Base-by-base conservation (phyloP, 2,329 filamentous ascomycete genomes). In the Ophiostoma piceae region DNA sequence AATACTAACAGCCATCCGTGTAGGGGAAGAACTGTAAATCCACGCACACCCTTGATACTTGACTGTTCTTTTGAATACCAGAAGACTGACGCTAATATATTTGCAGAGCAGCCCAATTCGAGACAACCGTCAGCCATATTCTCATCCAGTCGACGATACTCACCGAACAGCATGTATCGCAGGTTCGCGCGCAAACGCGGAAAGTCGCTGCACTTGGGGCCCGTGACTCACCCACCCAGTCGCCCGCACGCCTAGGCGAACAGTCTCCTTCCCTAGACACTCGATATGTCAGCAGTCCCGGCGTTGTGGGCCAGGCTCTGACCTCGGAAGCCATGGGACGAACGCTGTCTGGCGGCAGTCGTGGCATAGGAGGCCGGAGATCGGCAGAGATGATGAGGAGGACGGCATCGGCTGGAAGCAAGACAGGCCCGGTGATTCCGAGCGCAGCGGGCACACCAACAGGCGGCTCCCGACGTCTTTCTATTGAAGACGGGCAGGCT, bases 71-170 rank as follows among this genome's bases (percentile, higher is more conserved):
- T 32, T 9, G 35, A 35, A 35, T 5, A 7, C 19, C 3, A 2
- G 35, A 3, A 39, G 5, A 41, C 32, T 37, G 29, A 65, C 16
- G 9, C 60, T 9, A 66, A 9, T 2, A 68, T 29, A 47, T 12
- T 43, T 3, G 67, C 70, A 90, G 90, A 76, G 92, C 92, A 66
- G 83, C 86, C 68, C 84, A 87, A 65, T 97, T 97, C 79, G 86
- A 94, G 73, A 94, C 97, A 26, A 90, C 92, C 35, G 87, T 96
- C 71, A 86, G 92, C 57, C 98, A 98, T 76, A 85, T 99, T 41
- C 86, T 97, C 19, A 92, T 97, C 77, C 93, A 99, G 79, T 93
- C 93, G 73, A 93, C 92, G 78, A 97, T 93, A 86, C 86, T 98
- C 6, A 97, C 95, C 76, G 94, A 98, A 77, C 86, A 92, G 68